A percentile compares a stretch with the other conserved stretches of the same genome.
Conservation (phyloP, 257 asterid genomes). For the Fraxinus cuspidata region DNA sequence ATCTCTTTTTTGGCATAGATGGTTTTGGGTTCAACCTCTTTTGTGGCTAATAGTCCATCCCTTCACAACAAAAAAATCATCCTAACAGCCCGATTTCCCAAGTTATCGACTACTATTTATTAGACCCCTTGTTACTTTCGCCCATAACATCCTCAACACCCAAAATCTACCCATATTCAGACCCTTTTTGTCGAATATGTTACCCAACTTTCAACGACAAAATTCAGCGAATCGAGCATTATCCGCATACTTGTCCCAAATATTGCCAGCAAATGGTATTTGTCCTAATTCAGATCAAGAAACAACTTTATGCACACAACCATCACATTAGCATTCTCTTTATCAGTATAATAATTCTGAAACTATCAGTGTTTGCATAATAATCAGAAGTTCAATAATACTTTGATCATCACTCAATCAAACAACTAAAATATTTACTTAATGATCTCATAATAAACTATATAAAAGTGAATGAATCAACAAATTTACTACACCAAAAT, state of each 20-base stretch:
- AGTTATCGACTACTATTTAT: not conserved
- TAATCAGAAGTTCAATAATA: not conserved
- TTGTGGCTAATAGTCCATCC: no score
- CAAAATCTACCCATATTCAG: not conserved
- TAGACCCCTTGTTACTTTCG: not conserved
- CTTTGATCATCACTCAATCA: not conserved
- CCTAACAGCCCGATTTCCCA: not conserved
- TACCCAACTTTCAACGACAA: not conserved
- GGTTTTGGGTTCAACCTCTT: no score
- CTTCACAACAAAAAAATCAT: no score
- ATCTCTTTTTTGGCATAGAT: not conserved
- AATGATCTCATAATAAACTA: not conserved
- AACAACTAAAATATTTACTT: not conserved
- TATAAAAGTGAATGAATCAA: conserved; percentile 2
- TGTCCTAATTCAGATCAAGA: not conserved
- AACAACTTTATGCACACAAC: not conserved
- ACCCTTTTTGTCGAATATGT: not conserved
- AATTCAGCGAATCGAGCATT: not conserved
- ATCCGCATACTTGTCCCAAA: not conserved
- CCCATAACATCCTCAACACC: not conserved
- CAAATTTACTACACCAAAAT: not conserved
- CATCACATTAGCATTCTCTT: not conserved
- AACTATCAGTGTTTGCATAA: not conserved
- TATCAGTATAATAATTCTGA: not conserved
- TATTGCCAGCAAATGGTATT: not conserved